Evolutionary conservation across 2,329 filamentous ascomycete species (phyloP).

Genomic region (Penicillium nordicum): DNA sequence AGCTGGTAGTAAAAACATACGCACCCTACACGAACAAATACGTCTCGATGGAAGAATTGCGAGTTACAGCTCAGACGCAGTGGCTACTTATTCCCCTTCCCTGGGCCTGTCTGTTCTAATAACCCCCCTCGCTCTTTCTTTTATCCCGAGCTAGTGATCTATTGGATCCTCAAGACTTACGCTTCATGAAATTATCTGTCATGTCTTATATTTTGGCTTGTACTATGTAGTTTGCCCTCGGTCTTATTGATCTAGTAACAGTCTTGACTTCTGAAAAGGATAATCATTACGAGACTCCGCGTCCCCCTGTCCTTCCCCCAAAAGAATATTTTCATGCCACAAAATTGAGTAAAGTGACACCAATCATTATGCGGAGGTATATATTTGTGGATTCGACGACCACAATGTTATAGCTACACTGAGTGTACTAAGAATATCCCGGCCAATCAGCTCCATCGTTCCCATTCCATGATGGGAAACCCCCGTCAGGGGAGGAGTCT

Average conservation of each 20-base stretch:
- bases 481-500: background rate
- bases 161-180: conserved; percentile 32
- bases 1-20: conserved; percentile 15
- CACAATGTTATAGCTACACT: no score
- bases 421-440: background rate
- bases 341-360: background rate
- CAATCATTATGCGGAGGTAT: background rate
- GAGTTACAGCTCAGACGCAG: conserved; percentile 13
- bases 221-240: background rate
- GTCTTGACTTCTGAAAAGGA: background rate
- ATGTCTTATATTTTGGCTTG: conserved; percentile 9
- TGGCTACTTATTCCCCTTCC: conserved; percentile 13
- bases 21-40: conserved; percentile 26
- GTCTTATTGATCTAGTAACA: background rate
- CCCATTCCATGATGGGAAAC: conserved; percentile 9
- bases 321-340: no score
- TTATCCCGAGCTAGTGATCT: conserved; percentile 28
- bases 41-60: conserved; percentile 20
- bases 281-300: no score
- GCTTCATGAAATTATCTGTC: conserved; percentile 37
- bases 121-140: conserved; percentile 20
- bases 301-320: no score
- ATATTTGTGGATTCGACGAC: background rate
- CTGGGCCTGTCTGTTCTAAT: conserved; percentile 20
- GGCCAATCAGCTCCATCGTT: conserved; percentile 9